Base-by-base conservation (phyloP, 2,329 filamentous ascomycete genomes). In the Teratosphaeriaceae sp. region DNA sequence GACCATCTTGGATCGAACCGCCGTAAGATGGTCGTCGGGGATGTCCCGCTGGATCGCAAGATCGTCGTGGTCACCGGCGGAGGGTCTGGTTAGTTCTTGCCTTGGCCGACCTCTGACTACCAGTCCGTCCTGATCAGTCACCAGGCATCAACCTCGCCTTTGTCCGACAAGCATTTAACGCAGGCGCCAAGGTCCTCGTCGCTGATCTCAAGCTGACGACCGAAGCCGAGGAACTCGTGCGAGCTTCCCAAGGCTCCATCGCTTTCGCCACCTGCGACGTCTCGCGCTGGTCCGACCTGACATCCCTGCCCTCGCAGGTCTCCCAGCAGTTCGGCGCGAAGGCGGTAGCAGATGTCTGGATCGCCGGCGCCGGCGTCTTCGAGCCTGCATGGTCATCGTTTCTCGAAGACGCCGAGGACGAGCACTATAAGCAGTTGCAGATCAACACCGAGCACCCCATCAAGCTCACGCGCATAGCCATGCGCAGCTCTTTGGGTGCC, bases 401-500 rank as follows among this genome's bases (percentile, higher is more conserved):
- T 53, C 62, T 63, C 58, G 47, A 62, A 33, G 64, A 68, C 50
- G 53, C 53, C 3, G 64, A 66, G 45, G 49, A 53, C 3, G 55
- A 62, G 15, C 54, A 60, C 22, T 67, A 65, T 49, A 47, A 49
- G 13, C 31, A 49, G 3, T 40, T 67, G 21, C 50, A 56, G 5
- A 62, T 67, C 50, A 67, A 68, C 46, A 45, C 60, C 15, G 57
- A 58, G 35, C 65, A 68, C 45, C 63, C 64, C 2, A 57, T 66
- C 21, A 67, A 68, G 44, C 53, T 68, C n/a, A 59, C 65, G 0
- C 51, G 65, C 2, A 63, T 68, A 22, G 64, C 61, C 6, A 63
- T 67, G 38, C 49, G 57, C 1, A 51, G 49, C 12, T 49, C 59
- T n/a, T 46, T 64, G 2, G 38, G 46, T 1, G 51, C 51, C 2